Evolutionary conservation across 257 asterid genomes (phyloP), one percentile per base, ranked within the genome.

Genomic region (Nicotiana knightiana): DNA sequence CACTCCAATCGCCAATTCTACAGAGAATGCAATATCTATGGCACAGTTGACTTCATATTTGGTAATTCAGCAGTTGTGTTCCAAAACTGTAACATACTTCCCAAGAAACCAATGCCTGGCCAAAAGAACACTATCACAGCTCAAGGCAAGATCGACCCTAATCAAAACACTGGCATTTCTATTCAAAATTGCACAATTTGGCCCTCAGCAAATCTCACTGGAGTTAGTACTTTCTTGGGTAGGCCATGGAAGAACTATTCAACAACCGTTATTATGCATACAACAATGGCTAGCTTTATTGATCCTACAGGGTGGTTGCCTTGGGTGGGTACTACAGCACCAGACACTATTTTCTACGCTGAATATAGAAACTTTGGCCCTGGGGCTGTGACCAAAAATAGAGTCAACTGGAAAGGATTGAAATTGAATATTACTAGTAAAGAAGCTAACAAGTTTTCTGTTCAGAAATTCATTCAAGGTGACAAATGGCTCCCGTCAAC

Each of bases 191-290:
- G 88, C 66, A 84, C 75, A 18, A 63, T 88, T 64, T 15, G 46
- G 83, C 77, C 85, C 6, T 62, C 53, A 2, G 82, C 8, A 12
- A 58, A 85, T 35, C 86, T 85, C 24, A 62, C 77, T 13, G 80
- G 82, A 4, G 80, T 85, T 1, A 33, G 37, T 32, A 85, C 83
- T 3, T 86, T 68, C 73, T 81, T 86, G 82, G 88, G 91, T 5
- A 77, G 91, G 65, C 91, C 88, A 1, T 88, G 89, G 88, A 86
- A 88, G 70, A 63, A 86, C 51, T 88, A 85, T 66, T 83, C 91
- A 2, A 83, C 87, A 1, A 87, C 87, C 0, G 39, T 86, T 15
- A 81, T 68, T 12, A 28, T 85, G 67, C 8, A 57, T 1, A 83
- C 54, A 18, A 65, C 53, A 17, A 59, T 85, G 75, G 84, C 68